Base-by-base conservation (phyloP, 208 protist genomes). In the Wallacemonas sp. region DNA sequence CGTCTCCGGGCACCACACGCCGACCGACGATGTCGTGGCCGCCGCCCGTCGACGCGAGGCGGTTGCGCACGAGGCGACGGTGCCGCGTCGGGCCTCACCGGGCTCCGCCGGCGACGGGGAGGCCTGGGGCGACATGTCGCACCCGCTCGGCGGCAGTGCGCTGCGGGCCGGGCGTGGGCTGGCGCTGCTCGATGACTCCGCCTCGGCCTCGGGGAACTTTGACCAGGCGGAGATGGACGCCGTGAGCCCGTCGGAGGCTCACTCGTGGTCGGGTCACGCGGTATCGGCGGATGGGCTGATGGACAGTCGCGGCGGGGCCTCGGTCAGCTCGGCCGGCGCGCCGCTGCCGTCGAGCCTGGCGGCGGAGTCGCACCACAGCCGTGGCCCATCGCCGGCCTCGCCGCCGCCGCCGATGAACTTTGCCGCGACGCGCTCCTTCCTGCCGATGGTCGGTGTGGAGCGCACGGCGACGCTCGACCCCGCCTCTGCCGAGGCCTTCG, bases 161-260 rank as follows among this genome's bases (percentile, higher is more conserved):
- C 42, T 69, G 11, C 64, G 57, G 23, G 49, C 64, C 1, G 76
- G 76, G 12, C 68, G 65, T 36, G 76, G 76, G 5, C 63, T 82
- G 20, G 76, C 76, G 1, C 72, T 82, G 18, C 71, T 82, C 0
- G 76, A 82, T 29, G 76, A 82, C 52, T 72, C 74, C 29, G 38
- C 54, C 3, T 41, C 44, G 18, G 42, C 25, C 7, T 57, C 61
- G 14, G 22, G 36, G 11, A 44, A 39, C 28, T 48, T 62, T 5
- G 66, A 70, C 41, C 50, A 16, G 26, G n/a, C 0, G 42, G 50
- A 55, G 46, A 41, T 32, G 2, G 16, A 52, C 29, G 65, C 20
- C 31, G 49, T 49, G 12, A 28, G 25, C 26, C 3, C 32, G 29
- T 3, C 57, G 16, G 62, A 61, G 12, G 18, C 42, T n/a, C 3